Percentiles rank a stretch among this genome's conserved stretches.
These are phyloP conservation scores for Calocybe indica DNA, from an alignment of 768 basidiomycete species.

Conservation along the genomic window DNA sequence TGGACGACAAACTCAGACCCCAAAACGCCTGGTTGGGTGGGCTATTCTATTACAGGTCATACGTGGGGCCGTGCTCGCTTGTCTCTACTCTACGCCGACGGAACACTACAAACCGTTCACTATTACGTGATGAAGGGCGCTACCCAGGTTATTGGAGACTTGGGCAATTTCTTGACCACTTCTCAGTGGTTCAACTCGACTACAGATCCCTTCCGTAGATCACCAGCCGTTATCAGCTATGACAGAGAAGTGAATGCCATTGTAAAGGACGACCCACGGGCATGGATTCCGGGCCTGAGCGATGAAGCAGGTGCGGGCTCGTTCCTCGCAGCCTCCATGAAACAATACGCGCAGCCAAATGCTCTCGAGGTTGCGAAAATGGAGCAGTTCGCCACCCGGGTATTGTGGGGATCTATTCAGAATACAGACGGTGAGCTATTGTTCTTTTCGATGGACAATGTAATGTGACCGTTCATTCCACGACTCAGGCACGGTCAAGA, in stretches of 20 bases:
- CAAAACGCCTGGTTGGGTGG: conserved; percentile 34
- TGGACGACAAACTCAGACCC: conserved; percentile 40
- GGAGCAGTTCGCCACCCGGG: conserved; percentile 41
- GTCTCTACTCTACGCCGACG: conserved; percentile 44
- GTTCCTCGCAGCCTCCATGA: conserved; percentile 52
- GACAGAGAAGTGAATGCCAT: conserved; percentile 44
- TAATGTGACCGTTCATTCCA: too few relatives aligned
- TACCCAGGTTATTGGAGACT: conserved; percentile 36
- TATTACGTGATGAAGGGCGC: conserved; percentile 46
- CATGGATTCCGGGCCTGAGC: conserved; percentile 56
- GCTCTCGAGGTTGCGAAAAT: conserved; percentile 48
- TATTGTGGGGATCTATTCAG: conserved; percentile 45
- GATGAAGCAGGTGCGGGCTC: conserved; percentile 59
- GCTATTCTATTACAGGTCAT: conserved; percentile 38
- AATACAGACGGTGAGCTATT: conserved; percentile 34
- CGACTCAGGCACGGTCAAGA: conserved; percentile 42
- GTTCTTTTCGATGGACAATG: too few relatives aligned
- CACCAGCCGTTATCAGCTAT: conserved; percentile 49
- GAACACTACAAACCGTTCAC: conserved; percentile 46
- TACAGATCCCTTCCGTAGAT: conserved; percentile 45
- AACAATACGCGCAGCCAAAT: conserved; percentile 48
- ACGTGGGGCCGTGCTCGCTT: conserved; percentile 45
- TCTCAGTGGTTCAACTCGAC: conserved; percentile 46
- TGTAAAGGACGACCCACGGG: conserved; percentile 45
- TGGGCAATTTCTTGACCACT: conserved; percentile 50